These are phyloP conservation scores for Ochromonas danica DNA, from an alignment of 108 stramenopile genomes.

Conservation along the genomic window DNA sequence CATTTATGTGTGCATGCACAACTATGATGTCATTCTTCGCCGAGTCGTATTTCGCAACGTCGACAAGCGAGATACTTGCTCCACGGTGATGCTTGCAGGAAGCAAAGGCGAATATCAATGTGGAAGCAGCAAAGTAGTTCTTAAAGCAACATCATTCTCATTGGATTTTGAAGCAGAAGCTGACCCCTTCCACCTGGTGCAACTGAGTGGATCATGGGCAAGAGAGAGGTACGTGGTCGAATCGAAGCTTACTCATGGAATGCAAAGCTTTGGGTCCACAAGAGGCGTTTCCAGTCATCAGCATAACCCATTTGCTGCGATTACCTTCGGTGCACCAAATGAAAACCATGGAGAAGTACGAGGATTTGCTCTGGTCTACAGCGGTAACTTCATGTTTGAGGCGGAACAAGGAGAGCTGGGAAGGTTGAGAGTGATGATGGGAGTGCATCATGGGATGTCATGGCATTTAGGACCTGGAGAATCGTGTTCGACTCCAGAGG, in stretches of 20 bases:
- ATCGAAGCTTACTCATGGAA: conserved; percentile 28
- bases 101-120: background rate
- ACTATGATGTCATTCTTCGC: conserved; percentile 10
- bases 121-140: conserved; percentile 11
- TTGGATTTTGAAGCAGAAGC: conserved; percentile 19
- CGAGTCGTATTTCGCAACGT: conserved; percentile 7
- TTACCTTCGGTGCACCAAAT: conserved; percentile 8
- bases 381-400: conserved; percentile 30
- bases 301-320: conserved; percentile 38
- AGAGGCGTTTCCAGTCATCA: conserved; percentile 28
- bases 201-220: conserved; percentile 31
- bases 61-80: background rate
- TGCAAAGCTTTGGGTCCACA: conserved; percentile 20
- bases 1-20: conserved; percentile 27
- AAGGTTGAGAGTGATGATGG: background rate
- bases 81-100: background rate
- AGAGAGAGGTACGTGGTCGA: conserved; percentile 8
- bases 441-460: background rate
- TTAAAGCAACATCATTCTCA: background rate
- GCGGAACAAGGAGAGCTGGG: conserved; percentile 12
- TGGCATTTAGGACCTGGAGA: conserved; percentile 11
- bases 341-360: conserved; percentile 28
- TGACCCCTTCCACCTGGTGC: background rate
- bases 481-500: background rate
- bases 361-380: conserved; percentile 32